Conservation (phyloP, 139 green algal species). For the Monoraphidium neglectum region DNA sequence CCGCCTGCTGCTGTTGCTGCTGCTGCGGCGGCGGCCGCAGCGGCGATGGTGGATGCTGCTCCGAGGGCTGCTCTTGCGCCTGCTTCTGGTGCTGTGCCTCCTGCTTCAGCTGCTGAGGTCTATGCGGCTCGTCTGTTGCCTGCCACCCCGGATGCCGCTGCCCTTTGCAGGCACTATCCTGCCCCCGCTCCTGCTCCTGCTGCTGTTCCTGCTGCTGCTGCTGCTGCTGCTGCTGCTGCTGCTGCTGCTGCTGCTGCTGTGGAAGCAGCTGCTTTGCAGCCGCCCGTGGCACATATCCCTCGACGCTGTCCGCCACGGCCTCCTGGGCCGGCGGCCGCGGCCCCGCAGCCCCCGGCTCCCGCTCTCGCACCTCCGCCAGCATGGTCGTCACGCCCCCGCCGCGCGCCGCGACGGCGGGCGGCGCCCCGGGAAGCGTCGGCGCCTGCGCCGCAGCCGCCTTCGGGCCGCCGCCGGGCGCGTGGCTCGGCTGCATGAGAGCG, state of each 20-base stretch:
- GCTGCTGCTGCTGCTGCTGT: not conserved
- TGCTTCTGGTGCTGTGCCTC: not conserved
- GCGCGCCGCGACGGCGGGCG: not conserved
- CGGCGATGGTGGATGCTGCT: not conserved
- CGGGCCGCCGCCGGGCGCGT: too few species aligned
- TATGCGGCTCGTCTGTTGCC: not conserved
- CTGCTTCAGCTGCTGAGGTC: not conserved
- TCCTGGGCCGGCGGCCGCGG: too few species aligned
- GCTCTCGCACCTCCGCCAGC: constrained; percentile 9
- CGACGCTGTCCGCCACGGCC: constrained; percentile 2
- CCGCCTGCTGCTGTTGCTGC: not conserved
- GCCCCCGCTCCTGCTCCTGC: not conserved
- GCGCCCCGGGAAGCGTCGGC: not conserved
- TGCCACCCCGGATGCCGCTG: constrained; percentile 2
- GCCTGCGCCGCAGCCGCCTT: not conserved
- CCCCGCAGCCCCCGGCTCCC: too few species aligned
- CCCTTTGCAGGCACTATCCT: not conserved
- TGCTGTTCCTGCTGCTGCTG: constrained; percentile 11
- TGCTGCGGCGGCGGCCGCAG: not conserved
- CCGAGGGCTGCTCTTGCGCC: not conserved
- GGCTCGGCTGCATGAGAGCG: not conserved
- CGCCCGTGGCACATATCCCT: constrained; percentile 15
- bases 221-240: not conserved
- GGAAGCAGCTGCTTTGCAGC: not conserved
- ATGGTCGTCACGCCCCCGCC: not conserved